Percentiles rank a stretch among this genome's conserved stretches.
Conservation (phyloP, 441 rosid genomes). For the Jatropha multifida region DNA sequence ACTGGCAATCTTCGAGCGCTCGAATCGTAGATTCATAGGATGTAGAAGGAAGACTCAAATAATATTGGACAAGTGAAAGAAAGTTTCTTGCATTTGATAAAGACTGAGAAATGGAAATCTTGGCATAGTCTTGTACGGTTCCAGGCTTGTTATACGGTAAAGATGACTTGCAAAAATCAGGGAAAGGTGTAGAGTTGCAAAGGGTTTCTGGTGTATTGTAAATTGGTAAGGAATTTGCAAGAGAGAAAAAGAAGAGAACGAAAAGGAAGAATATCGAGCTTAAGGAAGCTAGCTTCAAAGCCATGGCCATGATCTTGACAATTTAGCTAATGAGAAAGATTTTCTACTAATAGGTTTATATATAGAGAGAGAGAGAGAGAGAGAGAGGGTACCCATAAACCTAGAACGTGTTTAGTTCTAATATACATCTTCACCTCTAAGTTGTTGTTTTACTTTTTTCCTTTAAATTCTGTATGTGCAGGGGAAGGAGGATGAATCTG, state of each 20-base stretch:
- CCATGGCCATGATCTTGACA: slow-evolving; percentile 9
- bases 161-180: slow-evolving; percentile 35
- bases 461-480: not conserved
- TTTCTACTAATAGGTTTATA: not conserved
- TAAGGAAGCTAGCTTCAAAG: slow-evolving; percentile 14
- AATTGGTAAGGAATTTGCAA: slow-evolving; percentile 2
- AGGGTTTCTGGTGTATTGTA: slow-evolving; percentile 26
- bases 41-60: slow-evolving; percentile 20
- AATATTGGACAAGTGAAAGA: slow-evolving; percentile 21
- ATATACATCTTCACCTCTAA: not conserved
- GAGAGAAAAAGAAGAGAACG: slow-evolving; percentile 2
- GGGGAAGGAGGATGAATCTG: not conserved
- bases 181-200: slow-evolving; percentile 43
- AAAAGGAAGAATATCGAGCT: slow-evolving; percentile 5
- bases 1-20: slow-evolving; percentile 54
- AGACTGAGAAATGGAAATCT: slow-evolving; percentile 31
- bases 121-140: slow-evolving; percentile 32
- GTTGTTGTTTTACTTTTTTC: not conserved
- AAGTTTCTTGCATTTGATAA: slow-evolving; percentile 29
- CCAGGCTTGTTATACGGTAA: slow-evolving; percentile 28
- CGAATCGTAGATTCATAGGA: slow-evolving; percentile 13
- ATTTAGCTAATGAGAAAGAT: not conserved
- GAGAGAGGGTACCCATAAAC: too few species aligned
- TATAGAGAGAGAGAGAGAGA: not conserved
- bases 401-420: too few species aligned